Conservation (phyloP, 352 stramenopile genomes). For the Poterioochromonas sp. region DNA sequence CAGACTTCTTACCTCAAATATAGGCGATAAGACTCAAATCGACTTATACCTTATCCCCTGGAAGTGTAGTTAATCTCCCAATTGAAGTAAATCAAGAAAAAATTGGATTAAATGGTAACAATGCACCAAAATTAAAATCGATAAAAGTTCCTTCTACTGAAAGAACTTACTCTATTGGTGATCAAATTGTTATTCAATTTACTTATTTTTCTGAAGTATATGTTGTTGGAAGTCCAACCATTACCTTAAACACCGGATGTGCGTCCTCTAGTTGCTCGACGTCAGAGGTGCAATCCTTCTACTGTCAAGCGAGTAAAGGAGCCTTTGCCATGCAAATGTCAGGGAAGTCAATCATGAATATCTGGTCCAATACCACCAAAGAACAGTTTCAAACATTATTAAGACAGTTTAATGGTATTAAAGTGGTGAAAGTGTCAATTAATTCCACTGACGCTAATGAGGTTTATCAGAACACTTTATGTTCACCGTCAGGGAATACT, state of each 20-base stretch:
- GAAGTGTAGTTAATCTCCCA: neutral
- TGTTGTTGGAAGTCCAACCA: neutral
- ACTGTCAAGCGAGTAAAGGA: neutral
- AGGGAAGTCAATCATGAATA: neutral
- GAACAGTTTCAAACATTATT: neutral
- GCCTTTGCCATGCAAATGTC: neutral
- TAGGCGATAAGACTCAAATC: neutral
- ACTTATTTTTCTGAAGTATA: neutral
- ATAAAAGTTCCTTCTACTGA: neutral
- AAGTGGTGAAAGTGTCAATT: neutral
- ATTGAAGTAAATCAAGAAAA: neutral
- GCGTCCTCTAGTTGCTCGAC: neutral
- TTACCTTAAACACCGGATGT: neutral
- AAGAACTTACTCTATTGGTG: neutral
- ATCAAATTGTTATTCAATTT: neutral
- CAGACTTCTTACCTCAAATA: neutral
- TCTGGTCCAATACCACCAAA: neutral
- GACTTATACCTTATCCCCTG: neutral
- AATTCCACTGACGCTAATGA: neutral
- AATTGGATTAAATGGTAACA: neutral
- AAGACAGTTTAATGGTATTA: neutral
- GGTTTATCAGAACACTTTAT: neutral
- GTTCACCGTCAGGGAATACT: neutral
- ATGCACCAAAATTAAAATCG: neutral
- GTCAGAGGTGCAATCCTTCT: neutral